Evolutionary conservation across 192 early-diverging fungal genomes (phyloP).

Genomic region (Rhizophagus clarus): DNA sequence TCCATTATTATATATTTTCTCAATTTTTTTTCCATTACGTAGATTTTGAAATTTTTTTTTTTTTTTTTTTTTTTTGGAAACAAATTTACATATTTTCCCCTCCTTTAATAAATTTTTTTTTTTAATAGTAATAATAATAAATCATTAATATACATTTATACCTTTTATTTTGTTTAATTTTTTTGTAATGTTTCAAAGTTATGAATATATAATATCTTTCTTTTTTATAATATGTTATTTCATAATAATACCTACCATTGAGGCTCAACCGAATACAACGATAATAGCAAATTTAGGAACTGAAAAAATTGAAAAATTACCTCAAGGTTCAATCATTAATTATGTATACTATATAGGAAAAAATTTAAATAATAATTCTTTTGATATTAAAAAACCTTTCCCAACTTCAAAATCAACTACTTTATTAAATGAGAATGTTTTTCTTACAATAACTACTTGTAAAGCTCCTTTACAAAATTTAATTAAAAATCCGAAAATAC

Average conservation of each 20-base stretch:
- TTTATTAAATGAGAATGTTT: background rate
- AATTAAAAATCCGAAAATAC: background rate
- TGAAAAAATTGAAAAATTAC: background rate
- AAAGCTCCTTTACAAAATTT: background rate
- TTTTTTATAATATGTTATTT: background rate
- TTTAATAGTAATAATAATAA: too few species aligned
- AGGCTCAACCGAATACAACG: background rate
- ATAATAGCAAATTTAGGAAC: background rate
- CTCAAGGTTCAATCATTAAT: background rate
- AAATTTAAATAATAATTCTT: background rate
- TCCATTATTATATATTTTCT: too few species aligned
- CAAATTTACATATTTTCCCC: too few species aligned
- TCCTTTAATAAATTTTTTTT: too few species aligned
- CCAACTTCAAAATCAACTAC: too few species aligned
- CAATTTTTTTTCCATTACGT: too few species aligned
- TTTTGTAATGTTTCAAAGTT: background rate
- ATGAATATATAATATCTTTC: background rate
- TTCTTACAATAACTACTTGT: background rate
- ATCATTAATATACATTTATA: too few species aligned
- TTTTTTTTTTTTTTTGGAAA: too few species aligned
- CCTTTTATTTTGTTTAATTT: background rate
- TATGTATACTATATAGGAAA: background rate
- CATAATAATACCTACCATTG: background rate
- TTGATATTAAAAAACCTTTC: background rate
- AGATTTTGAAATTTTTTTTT: too few species aligned